Evolutionary conservation across 768 basidiomycete species (phyloP), one percentile per base, ranked within the genome.

Genomic region (Chalciporus chontae): DNA sequence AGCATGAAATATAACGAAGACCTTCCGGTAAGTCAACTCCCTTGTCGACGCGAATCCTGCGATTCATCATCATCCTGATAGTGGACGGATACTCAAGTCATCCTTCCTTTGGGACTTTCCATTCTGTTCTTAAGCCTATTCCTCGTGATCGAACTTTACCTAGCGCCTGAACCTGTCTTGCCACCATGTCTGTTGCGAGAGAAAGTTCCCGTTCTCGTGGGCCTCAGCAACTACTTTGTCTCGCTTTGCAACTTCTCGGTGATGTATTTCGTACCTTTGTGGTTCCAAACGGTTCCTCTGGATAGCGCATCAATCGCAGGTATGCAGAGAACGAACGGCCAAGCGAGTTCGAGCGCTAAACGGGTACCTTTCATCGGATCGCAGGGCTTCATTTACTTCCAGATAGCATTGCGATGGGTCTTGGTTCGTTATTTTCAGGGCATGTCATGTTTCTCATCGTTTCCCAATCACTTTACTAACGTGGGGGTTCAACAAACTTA

Each of bases 261-360:
- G 55, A 86, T 78, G 62, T 91, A 87, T 64, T 89, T 84, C 65
- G 78, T 83, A 63, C 88, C 89, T 3, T 77, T 85, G 63, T 90
- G 86, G 85, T 90, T 90, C 63, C 85, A 90, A 64, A 88, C 84
- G 0, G 88, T 90, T 2, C 72, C 79, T 62, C 60, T 87, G 34
- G 79, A 83, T 13, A 84, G 73, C 40, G 83, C 87, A 18, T 80
- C 84, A 9, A 81, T 75, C 5, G 84, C 84, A 1, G 83, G 83
- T 81, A 52, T 21, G 73, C 62, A 18, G 17, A 21, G 32, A 8
- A 53, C 48, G 34, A 5, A 9, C 34, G 9, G 5, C n/a, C n/a
- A 9, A n/a, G n/a, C 4, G n/a, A 7, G 8, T 15, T 9, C 5
- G n/a, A 36, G 6, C 11, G 32, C 32, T 32, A 13, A 32, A 14